Conservation (phyloP, 257 asterid genomes). For the Fraxinus quadrangulata region DNA sequence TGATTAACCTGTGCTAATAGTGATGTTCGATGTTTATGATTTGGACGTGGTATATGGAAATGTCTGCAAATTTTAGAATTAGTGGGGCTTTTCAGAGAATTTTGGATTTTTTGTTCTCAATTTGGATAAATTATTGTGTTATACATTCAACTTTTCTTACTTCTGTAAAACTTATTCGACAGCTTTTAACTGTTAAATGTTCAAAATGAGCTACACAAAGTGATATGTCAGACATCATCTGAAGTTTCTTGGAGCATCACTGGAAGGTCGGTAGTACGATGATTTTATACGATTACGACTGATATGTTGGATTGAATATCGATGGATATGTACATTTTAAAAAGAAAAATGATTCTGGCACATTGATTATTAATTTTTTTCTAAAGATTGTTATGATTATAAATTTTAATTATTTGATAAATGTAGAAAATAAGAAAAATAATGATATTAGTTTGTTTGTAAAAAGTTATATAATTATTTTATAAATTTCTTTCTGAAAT, state of each 20-base stretch:
- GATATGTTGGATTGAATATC: neutral
- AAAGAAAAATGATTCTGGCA: too few relatives aligned
- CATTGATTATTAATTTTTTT: too few relatives aligned
- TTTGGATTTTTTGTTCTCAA: neutral
- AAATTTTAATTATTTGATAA: too few relatives aligned
- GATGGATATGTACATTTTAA: too few relatives aligned
- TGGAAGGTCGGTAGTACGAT: neutral
- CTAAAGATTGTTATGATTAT: too few relatives aligned
- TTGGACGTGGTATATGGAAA: neutral
- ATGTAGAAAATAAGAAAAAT: too few relatives aligned
- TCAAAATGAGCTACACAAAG: neutral
- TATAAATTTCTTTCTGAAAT: too few relatives aligned
- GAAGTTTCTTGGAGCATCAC: neutral
- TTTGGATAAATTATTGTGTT: conserved; percentile 17
- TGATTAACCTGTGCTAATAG: neutral
- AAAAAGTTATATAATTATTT: too few relatives aligned
- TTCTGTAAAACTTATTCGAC: neutral
- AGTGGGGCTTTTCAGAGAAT: neutral
- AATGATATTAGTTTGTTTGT: too few relatives aligned
- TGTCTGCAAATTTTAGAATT: neutral
- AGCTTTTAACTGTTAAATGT: neutral
- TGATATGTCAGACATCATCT: neutral
- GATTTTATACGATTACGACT: too few relatives aligned
- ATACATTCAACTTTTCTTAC: neutral
- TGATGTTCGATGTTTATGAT: neutral